Base-by-base conservation (phyloP, 768 basidiomycete genomes). In the Gloeostereum incarnatum region DNA sequence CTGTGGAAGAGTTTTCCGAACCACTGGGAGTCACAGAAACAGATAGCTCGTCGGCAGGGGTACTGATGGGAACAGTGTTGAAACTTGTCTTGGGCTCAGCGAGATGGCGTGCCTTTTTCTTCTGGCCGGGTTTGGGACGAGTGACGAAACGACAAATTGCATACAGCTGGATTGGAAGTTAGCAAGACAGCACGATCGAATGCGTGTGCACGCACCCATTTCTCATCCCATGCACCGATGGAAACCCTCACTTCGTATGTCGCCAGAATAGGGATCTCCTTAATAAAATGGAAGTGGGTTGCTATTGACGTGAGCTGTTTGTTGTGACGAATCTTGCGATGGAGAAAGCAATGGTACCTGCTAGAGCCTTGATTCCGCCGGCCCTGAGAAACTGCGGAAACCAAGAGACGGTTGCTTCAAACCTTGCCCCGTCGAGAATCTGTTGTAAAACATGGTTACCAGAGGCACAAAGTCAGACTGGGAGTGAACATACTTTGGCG, bases 171-270 rank as follows among this genome's bases (percentile, higher is more conserved):
- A 11, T 9, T 2, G n/a, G 18, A 30, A 23, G 7, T n/a, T 3
- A 6, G 23, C 18, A 22, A 31, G 21, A 17, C 17, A 22, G 20
- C 14, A 36, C 23, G 9, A 32, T 10, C 14, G 6, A 22, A 6
- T n/a, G 18, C 19, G 36, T 32, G 31, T 16, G 19, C 11, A 46
- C 67, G 36, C 45, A 74, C 73, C 75, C 73, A 76, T 60, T 75
- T 75, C 25, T 66, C 46, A 30, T 73, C 73, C 75, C 75, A 75
- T 4, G 60, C 51, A 3, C 55, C 68, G 13, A 73, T 52, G 34
- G 47, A 54, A 16, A 63, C 46, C 26, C 68, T 58, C 16, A 76
- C 53, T 43, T 76, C 69, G 37, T 71, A 75, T 2, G 41, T 50
- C 13, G 55, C 49, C 11, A 69, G 52, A 2, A 70, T 61, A 1